Base-by-base conservation (phyloP, 176 grass and related monocot genomes). In the sorghum (Sorghum bicolor) region DNA sequence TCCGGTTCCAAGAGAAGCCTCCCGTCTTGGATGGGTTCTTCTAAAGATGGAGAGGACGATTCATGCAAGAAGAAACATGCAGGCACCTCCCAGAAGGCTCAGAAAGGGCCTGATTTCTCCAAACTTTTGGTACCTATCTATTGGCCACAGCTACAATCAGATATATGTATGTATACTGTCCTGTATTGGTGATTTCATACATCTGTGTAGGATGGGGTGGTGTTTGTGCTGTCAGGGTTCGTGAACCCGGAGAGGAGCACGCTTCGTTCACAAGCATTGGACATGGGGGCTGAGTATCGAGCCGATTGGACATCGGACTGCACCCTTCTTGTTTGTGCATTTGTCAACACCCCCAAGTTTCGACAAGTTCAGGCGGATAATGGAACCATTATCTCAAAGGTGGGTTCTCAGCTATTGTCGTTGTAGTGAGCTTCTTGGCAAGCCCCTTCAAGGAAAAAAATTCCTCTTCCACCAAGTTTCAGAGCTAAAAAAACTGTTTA, bases 291-390 rank as follows among this genome's bases (percentile, higher is more conserved):
- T 5, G 89, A 89, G 60, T 99, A 94, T 84, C 83, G 78, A 37
- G 88, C 93, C 1, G 97, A 96, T 74, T 99, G 97, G 97, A 86
- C 83, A 25, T 84, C 87, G 1, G 89, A 96, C 79, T 92, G 93
- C 79, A 96, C 91, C 39, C 90, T 99, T 80, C 97, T 99, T 87
- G 86, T 99, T 40, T 96, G 93, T 81, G 97, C 97, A 38, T 99
- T 96, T 79, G 67, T 86, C 32, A 96, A 80, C 78, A 96, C 93
- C 55, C 93, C 93, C 43, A 99, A 99, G 79, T 99, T 99, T 25
- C 84, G 85, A 83, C 93, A 99, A 37, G 93, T 99, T 25, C 55
- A 88, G 26, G 85, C 84, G 5, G 91, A 94, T 64, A 93, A 95
- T 33, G 93, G 93, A 52, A 99, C 97, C 34, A 88, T 99, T 34